Evolutionary conservation across 2,329 filamentous ascomycete genomes (phyloP), one percentile per base, ranked within the genome.

Genomic region (Hymenoscyphus salicellus): DNA sequence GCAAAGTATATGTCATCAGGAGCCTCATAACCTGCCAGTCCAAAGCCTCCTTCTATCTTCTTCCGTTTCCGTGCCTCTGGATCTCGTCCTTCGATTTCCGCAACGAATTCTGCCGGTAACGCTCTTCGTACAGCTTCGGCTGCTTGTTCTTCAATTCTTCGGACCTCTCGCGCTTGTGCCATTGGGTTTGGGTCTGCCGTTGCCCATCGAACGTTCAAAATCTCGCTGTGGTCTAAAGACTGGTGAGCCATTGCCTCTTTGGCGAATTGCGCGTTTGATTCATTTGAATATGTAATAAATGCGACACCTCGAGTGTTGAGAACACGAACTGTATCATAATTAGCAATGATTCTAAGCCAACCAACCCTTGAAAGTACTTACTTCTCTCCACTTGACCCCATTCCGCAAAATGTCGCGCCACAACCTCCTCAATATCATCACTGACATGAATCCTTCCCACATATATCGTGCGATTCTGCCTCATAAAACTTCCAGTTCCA

Each of bases 211-310:
- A 99, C 93, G 77, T 99, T 99, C 30, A 99, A 80, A 26, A 97
- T 89, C 78, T 99, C 95, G 68, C 87, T 89, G 77, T 98, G 90
- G 73, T 99, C 95, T 32, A 99, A 82, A 0, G 88, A 87, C 79
- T 99, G 95, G 75, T 97, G 92, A 5, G 92, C 91, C 94, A 99
- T 98, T 0, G 95, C 91, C 77, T 97, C 93, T 75, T 94, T 94
- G 3, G 93, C 93, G 72, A 97, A 97, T 75, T 96, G 89, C 2
- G 90, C 89, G 72, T 95, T 96, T 52, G 91, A 89, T 75, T 97
- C 91, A 75, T 97, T 97, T 28, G 86, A 85, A 75, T 98, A 98
- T 10, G 96, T 99, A 63, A 99, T 89, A 76, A 99, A 99, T 0
- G 89, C 96, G 23, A 99, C 95, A 62, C 95, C 96, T 49, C 94